phyloP scores from a whole-genome alignment of 2,329 filamentous ascomycete genomes.

The Eurotiales sp. region DNA sequence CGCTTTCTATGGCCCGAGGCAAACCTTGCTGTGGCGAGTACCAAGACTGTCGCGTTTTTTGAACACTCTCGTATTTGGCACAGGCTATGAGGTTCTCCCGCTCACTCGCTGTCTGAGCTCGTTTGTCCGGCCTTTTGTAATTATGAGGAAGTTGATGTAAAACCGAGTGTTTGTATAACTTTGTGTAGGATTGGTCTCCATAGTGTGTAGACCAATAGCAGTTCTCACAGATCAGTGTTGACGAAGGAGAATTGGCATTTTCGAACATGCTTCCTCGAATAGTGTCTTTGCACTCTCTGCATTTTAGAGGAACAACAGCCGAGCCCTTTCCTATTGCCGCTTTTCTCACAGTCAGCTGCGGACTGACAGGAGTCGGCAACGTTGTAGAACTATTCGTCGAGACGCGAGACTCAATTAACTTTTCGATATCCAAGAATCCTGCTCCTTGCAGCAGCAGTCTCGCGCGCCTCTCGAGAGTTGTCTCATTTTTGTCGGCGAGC shows the following conservation, averaged over 20 bases:
- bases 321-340: no score
- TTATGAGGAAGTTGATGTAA: neutral
- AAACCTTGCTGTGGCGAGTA: no score
- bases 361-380: no score
- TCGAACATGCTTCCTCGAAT: constrained; percentile 27
- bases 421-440: constrained; percentile 37
- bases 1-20: no score
- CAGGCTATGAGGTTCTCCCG: neutral
- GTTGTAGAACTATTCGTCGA: neutral
- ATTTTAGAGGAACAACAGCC: no score
- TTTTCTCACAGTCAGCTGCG: no score
- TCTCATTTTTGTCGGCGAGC: no score
- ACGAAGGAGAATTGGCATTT: constrained; percentile 4
- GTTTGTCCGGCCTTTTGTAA: no score
- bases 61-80: neutral
- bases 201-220: constrained; percentile 32
- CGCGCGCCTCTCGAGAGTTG: no score
- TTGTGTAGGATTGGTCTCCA: constrained; percentile 24
- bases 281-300: constrained; percentile 16
- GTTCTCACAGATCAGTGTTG: constrained; percentile 25
- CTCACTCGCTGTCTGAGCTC: no score
- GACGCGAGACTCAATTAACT: constrained; percentile 33
- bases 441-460: neutral
- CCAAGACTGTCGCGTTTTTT: neutral
- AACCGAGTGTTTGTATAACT: constrained; percentile 34